phyloP scores from a whole-genome alignment of 1,284 basidiomycete species.

The Wolfiporia cocos region DNA sequence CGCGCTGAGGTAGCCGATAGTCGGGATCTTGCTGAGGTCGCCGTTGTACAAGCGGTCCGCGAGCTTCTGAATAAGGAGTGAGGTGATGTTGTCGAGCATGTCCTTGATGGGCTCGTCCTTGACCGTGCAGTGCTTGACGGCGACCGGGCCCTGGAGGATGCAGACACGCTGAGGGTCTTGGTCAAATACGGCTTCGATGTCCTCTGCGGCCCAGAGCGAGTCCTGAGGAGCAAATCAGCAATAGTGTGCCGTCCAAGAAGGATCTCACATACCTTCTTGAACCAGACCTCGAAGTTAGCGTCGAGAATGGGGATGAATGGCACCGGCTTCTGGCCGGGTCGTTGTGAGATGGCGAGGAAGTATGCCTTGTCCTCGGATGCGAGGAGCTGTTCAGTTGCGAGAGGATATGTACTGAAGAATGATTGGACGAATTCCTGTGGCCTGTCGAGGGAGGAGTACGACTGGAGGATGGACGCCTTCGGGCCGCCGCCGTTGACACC shows the following conservation, averaged over 20 bases:
- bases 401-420: slow-evolving; percentile 85
- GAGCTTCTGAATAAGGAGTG: slow-evolving; percentile 72
- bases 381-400: slow-evolving; percentile 81
- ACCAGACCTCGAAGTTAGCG: slow-evolving; percentile 93
- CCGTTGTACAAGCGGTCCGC: slow-evolving; percentile 80
- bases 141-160: slow-evolving; percentile 95
- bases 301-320: slow-evolving; percentile 99
- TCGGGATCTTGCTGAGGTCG: slow-evolving; percentile 76
- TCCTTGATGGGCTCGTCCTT: slow-evolving; percentile 95
- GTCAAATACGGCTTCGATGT: slow-evolving; percentile 98
- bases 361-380: slow-evolving; percentile 94
- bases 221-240: slow-evolving; percentile 54
- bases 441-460: slow-evolving; percentile 80
- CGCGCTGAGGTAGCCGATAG: slow-evolving; percentile 81
- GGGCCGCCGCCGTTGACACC: slow-evolving; percentile 73
- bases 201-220: slow-evolving; percentile 96
- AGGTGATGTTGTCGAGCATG: slow-evolving; percentile 85
- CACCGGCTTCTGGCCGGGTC: slow-evolving; percentile 96
- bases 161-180: slow-evolving; percentile 97
- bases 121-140: slow-evolving; percentile 80
- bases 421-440: slow-evolving; percentile 72
- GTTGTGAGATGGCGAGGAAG: slow-evolving; percentile 92
- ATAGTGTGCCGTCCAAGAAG: background rate
- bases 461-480: slow-evolving; percentile 89
- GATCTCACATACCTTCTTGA: slow-evolving; percentile 77